Evolutionary conservation across 2,329 filamentous ascomycete genomes (phyloP), one percentile per base, ranked within the genome.

Genomic region (Aspergillus phoenicis): DNA sequence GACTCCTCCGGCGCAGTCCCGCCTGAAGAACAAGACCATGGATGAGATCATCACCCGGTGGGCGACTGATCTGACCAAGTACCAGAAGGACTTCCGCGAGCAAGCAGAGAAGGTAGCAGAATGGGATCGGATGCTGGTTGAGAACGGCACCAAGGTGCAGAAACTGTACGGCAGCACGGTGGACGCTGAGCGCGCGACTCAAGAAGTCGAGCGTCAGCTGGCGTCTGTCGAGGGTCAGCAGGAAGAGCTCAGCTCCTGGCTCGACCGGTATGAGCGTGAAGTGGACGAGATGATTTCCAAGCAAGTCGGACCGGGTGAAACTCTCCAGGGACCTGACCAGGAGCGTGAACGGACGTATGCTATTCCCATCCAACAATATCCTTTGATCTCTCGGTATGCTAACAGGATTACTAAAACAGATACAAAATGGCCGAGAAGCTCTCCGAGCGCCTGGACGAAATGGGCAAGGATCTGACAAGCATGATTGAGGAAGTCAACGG

Each of bases 401-500:
- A 55, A 78, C 66, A 47, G 17, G 10, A 36, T 2, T 2, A 36
- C 26, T 8, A 22, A 13, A 13, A 54, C 67, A 86, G 84, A 33
- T 88, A 98, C 81, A 96, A 97, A 83, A 82, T 96, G 56, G 95
- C 95, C 1, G 95, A 99, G 83, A 95, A 92, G 77, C 84, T 97
- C 66, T 92, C 92, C 10, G 91, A 96, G 73, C 88, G 91, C 66
- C 83, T 99, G 66, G 93, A 96, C 60, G 93, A 96, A 69, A 96
- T 98, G 87, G 93, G 92, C 72, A 91, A 92, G 74, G 93, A 97
- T 73, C 83, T 99, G 64, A 88, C 87, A 52, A 94, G 92, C 79
- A 98, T 99, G 93, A 96, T 99, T 69, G 93, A 96, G 74, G 95
- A 98, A 78, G 96, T 99, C 74, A 99, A 99, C 75, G 87, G 89